These are phyloP conservation scores for Podospora pseudoanserina DNA, from an alignment of 495 filamentous ascomycete genomes.

Conservation along the genomic window DNA sequence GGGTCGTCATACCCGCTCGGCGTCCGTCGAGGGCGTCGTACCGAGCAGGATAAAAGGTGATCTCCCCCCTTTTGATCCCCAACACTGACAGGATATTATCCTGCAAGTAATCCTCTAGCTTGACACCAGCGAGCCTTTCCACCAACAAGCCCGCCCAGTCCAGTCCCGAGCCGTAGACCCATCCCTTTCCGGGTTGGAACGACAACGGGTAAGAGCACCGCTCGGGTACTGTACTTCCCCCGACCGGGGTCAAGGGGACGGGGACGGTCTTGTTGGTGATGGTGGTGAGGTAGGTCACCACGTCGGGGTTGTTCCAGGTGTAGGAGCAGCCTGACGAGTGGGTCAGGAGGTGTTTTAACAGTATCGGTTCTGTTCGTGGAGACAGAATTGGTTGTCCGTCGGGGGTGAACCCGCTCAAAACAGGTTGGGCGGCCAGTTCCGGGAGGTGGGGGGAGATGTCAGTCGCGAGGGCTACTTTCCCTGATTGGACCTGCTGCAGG, in stretches of 20 bases:
- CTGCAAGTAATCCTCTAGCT: constrained; percentile 31
- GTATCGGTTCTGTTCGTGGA: constrained; percentile 28
- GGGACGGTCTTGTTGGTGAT: background rate
- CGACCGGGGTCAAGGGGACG: background rate
- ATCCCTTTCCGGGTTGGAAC: constrained; percentile 38
- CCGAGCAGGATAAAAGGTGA: constrained; percentile 32
- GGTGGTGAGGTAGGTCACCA: constrained; percentile 17
- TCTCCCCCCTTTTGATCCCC: constrained; percentile 4
- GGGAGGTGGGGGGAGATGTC: constrained; percentile 26
- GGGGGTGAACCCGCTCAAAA: constrained; percentile 29
- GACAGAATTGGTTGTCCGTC: constrained; percentile 21
- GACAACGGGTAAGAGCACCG: constrained; percentile 32
- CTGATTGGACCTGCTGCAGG: constrained; percentile 36
- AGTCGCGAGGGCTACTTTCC: constrained; percentile 15
- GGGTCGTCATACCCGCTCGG: constrained; percentile 24
- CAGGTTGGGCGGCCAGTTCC: constrained; percentile 27
- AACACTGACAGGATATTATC: constrained; percentile 28
- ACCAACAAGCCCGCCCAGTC: constrained; percentile 38
- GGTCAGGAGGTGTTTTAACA: constrained; percentile 35
- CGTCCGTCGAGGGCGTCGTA: background rate
- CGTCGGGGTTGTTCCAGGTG: constrained; percentile 24
- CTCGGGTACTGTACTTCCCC: constrained; percentile 21
- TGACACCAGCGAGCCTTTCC: constrained; percentile 24
- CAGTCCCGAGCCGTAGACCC: constrained; percentile 34
- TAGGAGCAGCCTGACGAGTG: constrained; percentile 36